Conservation (phyloP, 495 filamentous ascomycete species). For the Aspergillus funiculosus region DNA sequence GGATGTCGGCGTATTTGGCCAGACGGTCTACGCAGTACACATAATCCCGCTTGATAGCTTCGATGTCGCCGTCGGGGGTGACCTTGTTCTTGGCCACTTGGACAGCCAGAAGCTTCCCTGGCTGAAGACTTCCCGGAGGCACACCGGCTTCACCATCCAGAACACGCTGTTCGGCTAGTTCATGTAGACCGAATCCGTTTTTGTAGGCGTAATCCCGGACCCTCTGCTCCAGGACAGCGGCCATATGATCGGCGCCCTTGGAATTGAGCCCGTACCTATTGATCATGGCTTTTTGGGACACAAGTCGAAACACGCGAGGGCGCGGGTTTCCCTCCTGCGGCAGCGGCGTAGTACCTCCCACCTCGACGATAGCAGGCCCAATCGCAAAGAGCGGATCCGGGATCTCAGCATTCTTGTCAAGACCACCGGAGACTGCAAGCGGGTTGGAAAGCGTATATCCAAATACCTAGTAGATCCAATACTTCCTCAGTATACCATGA, state of each 20-base stretch:
- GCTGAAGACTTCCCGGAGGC: slow-evolving; percentile 65
- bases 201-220: slow-evolving; percentile 68
- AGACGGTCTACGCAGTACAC: slow-evolving; percentile 76
- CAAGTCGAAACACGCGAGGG: slow-evolving; percentile 81
- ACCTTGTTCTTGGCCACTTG: slow-evolving; percentile 96
- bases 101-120: slow-evolving; percentile 76
- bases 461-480: no score
- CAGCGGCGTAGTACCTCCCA: slow-evolving; percentile 80
- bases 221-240: slow-evolving; percentile 68
- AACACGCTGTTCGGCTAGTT: slow-evolving; percentile 61
- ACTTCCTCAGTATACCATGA: not conserved
- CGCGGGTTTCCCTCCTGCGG: slow-evolving; percentile 82
- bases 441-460: slow-evolving; percentile 75
- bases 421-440: slow-evolving; percentile 83
- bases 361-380: slow-evolving; percentile 78
- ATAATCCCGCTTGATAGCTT: slow-evolving; percentile 79
- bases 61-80: slow-evolving; percentile 76
- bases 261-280: slow-evolving; percentile 96
- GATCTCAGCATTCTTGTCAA: slow-evolving; percentile 90
- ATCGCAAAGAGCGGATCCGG: slow-evolving; percentile 75
- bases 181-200: slow-evolving; percentile 57
- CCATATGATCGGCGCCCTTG: slow-evolving; percentile 79
- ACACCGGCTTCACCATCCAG: slow-evolving; percentile 62
- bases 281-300: slow-evolving; percentile 75
- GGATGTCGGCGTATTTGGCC: slow-evolving; percentile 81